Base-by-base conservation (phyloP, 139 green algal genomes). In the Yamagishiella unicocca region DNA sequence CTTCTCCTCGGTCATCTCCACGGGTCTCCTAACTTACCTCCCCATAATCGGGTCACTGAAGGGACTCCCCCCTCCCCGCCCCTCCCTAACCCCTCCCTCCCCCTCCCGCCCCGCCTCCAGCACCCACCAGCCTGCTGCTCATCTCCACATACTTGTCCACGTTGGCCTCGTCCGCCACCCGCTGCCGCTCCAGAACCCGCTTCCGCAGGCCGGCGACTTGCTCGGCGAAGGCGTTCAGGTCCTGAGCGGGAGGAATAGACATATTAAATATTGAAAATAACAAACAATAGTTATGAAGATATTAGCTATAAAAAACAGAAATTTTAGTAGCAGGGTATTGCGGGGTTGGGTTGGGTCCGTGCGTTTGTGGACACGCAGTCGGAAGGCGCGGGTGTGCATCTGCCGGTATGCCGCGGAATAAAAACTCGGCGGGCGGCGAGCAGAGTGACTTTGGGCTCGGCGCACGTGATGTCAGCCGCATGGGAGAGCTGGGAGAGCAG, bases 101-200 rank as follows among this genome's bases (percentile, higher is more conserved):
- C 7, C 19, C 67, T 8, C 67, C 37, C 37, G 2, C 67, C 72
- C 14, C 42, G 27, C 42, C 42, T 12, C 25, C 61, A 17, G 27
- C n/a, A 54, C 55, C 24, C 35, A 67, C 84, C 75, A 80, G 78
- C 29, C 54, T 43, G 22, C 33, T 54, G 46, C 64, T 61, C 68
- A 55, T 38, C n/a, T 64, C 66, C 54, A 90, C 87, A 42, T 90
- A 87, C 24, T 79, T 54, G 40, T 87, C 76, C 37, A 77, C 76
- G 6, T 64, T 27, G 21, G 46, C 55, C 76, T 89, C 85, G 61
- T 86, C 70, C 31, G 66, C 42, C 9, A 50, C 5, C 17, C 35
- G 43, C 43, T 71, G 33, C 74, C 85, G 83, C 64, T 78, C 85
- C 42, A 1, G 25, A 58, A 85, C 78, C 27, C 78, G 78, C 78